Percentiles rank a stretch among this genome's conserved stretches.
phyloP scores from a whole-genome alignment of 306 rosid species.

The Malus asiatica region DNA sequence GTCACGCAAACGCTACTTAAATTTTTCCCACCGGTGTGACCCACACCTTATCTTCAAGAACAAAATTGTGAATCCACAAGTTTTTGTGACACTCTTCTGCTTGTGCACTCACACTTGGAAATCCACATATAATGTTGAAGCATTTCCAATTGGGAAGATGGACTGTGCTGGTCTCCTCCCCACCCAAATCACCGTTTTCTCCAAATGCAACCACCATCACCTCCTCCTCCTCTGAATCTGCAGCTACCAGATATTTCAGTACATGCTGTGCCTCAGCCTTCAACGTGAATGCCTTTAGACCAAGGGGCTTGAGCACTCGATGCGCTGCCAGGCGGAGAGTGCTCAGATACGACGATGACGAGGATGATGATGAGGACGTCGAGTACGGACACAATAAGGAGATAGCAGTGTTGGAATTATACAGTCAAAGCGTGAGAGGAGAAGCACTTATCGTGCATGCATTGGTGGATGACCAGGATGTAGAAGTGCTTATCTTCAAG shows the following conservation, averaged over 20 bases:
- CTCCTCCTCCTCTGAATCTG: not conserved
- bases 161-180: not conserved
- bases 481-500: conserved; percentile 79
- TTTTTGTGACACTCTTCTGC: not conserved
- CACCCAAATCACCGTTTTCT: not conserved
- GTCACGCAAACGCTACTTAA: too few species aligned
- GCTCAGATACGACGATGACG: conserved; percentile 39
- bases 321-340: conserved; percentile 49
- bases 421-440: conserved; percentile 49
- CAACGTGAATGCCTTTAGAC: conserved; percentile 8
- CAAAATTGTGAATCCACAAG: not conserved
- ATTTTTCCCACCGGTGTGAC: not conserved
- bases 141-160: not conserved
- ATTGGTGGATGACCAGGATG: conserved; percentile 45
- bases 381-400: conserved; percentile 56
- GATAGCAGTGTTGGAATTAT: conserved; percentile 53
- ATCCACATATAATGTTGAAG: not conserved
- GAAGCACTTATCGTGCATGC: conserved; percentile 80
- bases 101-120: not conserved
- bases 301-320: conserved; percentile 1
- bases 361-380: conserved; percentile 31
- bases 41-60: not conserved
- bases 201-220: not conserved
- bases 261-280: not conserved
- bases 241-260: not conserved